A percentile compares a stretch with the other conserved stretches of the same genome.
Conservation (phyloP, 2,329 filamentous ascomycete species). For the Gaeumannomyces sp. region DNA sequence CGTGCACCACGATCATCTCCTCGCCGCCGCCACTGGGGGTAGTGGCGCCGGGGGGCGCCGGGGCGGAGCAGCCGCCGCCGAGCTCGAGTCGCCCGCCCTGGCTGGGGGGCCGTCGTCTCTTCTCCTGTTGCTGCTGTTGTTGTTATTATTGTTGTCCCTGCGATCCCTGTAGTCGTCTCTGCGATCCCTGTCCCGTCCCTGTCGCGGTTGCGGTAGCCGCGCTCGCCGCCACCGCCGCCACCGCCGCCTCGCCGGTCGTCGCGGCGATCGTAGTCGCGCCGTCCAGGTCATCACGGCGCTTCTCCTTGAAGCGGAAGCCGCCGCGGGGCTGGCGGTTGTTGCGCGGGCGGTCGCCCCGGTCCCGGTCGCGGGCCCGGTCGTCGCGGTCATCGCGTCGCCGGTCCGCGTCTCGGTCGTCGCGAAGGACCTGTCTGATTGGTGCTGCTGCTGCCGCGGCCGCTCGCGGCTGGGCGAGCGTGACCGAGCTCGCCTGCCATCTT, state of each 20-base stretch:
- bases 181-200: conserved; percentile 20
- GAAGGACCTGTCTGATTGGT: not conserved
- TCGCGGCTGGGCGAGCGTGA: conserved; percentile 2
- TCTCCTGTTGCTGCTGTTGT: conserved; percentile 23
- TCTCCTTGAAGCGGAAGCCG: conserved; percentile 56
- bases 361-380: conserved; percentile 15
- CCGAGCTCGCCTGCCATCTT: not conserved
- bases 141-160: conserved; percentile 23
- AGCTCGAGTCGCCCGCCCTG: conserved; percentile 21
- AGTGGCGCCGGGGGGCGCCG: conserved; percentile 19
- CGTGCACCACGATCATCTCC: conserved; percentile 87
- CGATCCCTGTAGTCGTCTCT: conserved; percentile 20
- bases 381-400: conserved; percentile 23
- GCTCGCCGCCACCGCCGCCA: conserved; percentile 40
- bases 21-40: conserved; percentile 35
- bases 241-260: conserved; percentile 31
- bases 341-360: conserved; percentile 23
- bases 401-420: conserved; percentile 15
- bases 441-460: not conserved
- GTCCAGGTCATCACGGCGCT: conserved; percentile 38
- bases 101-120: conserved; percentile 23
- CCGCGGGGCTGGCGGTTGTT: conserved; percentile 33
- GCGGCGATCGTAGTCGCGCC: conserved; percentile 28
- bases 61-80: conserved; percentile 21
- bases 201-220: conserved; percentile 42